Evolutionary conservation across 495 filamentous ascomycete genomes (phyloP), one percentile per base, ranked within the genome.

Genomic region (Xeromyces bisporus): DNA sequence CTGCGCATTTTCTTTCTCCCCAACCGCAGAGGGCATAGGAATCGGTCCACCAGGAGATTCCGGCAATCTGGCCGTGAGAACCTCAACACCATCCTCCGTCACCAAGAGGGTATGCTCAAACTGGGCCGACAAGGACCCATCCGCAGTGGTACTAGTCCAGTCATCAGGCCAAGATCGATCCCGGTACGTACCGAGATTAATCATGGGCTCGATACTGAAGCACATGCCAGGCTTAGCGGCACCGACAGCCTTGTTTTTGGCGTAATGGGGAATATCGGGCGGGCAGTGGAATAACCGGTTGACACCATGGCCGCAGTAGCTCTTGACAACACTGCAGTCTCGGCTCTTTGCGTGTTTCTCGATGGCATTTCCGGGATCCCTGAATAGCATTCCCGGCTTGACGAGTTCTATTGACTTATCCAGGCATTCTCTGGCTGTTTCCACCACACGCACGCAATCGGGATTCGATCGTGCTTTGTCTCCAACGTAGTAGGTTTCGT

Each of bases 101-200:
- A 96, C 87, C 2, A 99, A 55, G 21, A 93, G 66, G 0, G 89
- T 99, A 50, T 99, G 89, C 48, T 99, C 85, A 46, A 92, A 92
- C 50, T 92, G 83, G 0, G 83, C 83, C 12, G 80, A 87, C 51
- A 68, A 58, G 49, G 76, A 77, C 8, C 83, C 83, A 46, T 92
- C 83, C 23, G 69, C 67, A 0, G 83, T 92, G 15, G 73, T 74
- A 44, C 77, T 84, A 1, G 83, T 92, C 83, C 83, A 92, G 50
- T 87, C 72, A 48, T 92, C 83, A 2, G 83, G 83, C 83, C 83
- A 92, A 0, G 78, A 87, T 34, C 77, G 68, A 44, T 92, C 83
- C 25, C 69, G 67, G 43, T 83, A 73, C 7, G 75, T 82, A 15
- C 83, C 84, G 7, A 83, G 52, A 23, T 78, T 79, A 41, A 92